Percentiles rank a stretch among this genome's conserved stretches.
phyloP scores from a whole-genome alignment of 768 basidiomycete genomes.

The Gymnopilus junonius region DNA sequence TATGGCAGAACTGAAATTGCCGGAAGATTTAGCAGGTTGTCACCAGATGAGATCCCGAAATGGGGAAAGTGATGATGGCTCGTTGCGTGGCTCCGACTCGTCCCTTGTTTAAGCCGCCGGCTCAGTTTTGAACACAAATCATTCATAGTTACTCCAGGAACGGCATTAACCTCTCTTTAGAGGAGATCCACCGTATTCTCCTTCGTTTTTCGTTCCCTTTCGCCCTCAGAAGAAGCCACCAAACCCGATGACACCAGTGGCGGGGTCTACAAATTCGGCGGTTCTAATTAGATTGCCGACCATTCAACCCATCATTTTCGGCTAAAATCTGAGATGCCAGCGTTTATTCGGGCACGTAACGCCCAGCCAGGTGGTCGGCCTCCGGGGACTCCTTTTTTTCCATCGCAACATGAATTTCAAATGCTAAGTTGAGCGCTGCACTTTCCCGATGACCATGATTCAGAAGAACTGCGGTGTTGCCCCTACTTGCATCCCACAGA shows the following conservation, averaged over 20 bases:
- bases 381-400: conserved; percentile 7
- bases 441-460: background rate
- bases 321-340: conserved; percentile 16
- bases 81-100: conserved; percentile 15
- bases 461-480: background rate
- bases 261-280: conserved; percentile 11
- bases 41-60: conserved; percentile 27
- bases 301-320: conserved; percentile 18
- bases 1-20: conserved; percentile 26
- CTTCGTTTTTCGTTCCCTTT: background rate
- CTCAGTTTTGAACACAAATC: conserved; percentile 7
- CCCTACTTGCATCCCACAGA: background rate
- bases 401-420: background rate
- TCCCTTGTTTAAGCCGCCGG: conserved; percentile 22
- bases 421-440: background rate
- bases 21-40: conserved; percentile 27
- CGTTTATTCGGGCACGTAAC: conserved; percentile 4
- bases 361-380: background rate
- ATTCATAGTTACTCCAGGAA: conserved; percentile 1
- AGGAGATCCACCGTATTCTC: background rate
- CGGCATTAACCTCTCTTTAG: background rate
- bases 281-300: conserved; percentile 21
- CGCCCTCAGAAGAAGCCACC: background rate
- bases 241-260: background rate
- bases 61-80: conserved; percentile 12